Conservation (phyloP, 129 eudicot genomes). For the Oenanthe sinensis region DNA sequence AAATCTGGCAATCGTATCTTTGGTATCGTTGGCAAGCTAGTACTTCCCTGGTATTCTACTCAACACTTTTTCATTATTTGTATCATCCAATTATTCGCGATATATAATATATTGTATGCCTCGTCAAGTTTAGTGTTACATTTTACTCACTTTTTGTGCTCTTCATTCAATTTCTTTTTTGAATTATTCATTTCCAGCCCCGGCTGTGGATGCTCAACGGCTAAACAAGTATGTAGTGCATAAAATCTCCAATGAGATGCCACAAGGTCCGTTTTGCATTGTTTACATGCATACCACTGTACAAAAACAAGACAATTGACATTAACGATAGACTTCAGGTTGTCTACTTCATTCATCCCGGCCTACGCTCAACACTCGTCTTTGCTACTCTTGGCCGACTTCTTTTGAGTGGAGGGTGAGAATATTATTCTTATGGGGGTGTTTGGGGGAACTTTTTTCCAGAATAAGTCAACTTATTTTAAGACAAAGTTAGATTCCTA, state of each 20-base stretch:
- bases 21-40: slow-evolving; percentile 84
- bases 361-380: slow-evolving; percentile 78
- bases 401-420: slow-evolving; percentile 81
- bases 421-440: slow-evolving; percentile 12
- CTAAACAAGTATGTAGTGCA: slow-evolving; percentile 65
- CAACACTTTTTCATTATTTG: no score
- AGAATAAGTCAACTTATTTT: no score
- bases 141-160: neutral
- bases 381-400: slow-evolving; percentile 89
- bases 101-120: neutral
- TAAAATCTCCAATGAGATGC: slow-evolving; percentile 68
- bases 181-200: slow-evolving; percentile 34
- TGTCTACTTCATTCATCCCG: slow-evolving; percentile 93
- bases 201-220: slow-evolving; percentile 56
- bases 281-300: slow-evolving; percentile 84
- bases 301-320: slow-evolving; percentile 74
- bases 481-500: no score
- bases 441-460: no score
- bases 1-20: slow-evolving; percentile 69
- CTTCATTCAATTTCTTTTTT: neutral
- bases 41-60: slow-evolving; percentile 64
- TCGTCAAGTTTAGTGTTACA: neutral
- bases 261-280: slow-evolving; percentile 73
- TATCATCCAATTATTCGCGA: no score
- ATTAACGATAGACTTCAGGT: slow-evolving; percentile 78